phyloP scores from a whole-genome alignment of 345 rosid species.

The Eucalyptus victrix region DNA sequence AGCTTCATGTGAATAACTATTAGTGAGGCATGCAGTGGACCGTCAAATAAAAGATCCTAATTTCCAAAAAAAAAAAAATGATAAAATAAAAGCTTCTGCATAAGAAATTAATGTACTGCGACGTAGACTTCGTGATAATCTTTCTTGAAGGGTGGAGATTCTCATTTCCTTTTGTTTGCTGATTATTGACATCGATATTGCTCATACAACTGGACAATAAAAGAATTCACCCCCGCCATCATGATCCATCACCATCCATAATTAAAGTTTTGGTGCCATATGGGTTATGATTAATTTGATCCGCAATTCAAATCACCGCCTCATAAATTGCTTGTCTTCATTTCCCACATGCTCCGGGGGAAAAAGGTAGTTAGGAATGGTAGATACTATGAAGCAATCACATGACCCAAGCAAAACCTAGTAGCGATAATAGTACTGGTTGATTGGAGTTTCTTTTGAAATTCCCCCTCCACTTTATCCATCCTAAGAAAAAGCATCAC shows the following conservation, averaged over 20 bases:
- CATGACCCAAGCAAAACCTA: conserved; percentile 4
- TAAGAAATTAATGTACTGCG: not conserved
- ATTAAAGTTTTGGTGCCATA: conserved; percentile 56
- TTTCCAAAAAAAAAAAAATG: no score
- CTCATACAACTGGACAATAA: not conserved
- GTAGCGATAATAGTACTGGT: not conserved
- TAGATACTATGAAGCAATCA: conserved; percentile 34
- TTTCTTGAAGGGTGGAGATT: not conserved
- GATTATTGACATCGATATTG: not conserved
- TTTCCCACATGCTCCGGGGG: not conserved
- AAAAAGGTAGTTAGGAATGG: conserved; percentile 41
- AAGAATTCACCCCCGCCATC: not conserved
- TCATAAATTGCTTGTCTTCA: not conserved
- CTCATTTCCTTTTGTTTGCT: not conserved
- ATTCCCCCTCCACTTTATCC: not conserved
- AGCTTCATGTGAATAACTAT: not conserved
- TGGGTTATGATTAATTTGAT: conserved; percentile 35
- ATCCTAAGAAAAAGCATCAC: not conserved
- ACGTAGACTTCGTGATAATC: not conserved
- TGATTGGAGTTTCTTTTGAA: conserved; percentile 7
- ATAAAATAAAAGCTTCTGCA: not conserved
- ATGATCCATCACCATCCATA: conserved; percentile 19
- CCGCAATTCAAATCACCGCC: conserved; percentile 22
- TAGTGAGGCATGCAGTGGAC: not conserved
- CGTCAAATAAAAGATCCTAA: not conserved